Conservation (phyloP, 345 rosid genomes). For the Sapria himalayana region DNA sequence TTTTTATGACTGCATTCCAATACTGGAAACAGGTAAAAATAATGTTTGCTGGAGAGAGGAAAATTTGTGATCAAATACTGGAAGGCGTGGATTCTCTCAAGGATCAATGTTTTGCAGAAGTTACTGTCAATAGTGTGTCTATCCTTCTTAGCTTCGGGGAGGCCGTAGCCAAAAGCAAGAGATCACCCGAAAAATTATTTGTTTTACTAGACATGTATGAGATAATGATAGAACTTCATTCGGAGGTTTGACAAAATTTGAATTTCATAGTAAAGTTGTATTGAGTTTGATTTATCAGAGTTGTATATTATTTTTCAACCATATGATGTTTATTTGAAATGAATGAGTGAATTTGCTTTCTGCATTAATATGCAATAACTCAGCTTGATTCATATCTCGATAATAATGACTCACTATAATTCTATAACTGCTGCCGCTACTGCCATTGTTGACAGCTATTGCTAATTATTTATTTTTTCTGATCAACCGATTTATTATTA, state of each 20-base stretch:
- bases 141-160: slow-evolving; percentile 90
- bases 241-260: slow-evolving; percentile 40
- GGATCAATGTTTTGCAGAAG: slow-evolving; percentile 82
- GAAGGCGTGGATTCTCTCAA: slow-evolving; percentile 48
- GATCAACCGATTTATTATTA: too few species aligned
- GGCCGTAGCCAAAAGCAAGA: slow-evolving; percentile 88
- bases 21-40: slow-evolving; percentile 57
- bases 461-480: too few species aligned
- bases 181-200: slow-evolving; percentile 88
- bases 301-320: neutral
- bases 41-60: slow-evolving; percentile 73
- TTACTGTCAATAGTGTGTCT: slow-evolving; percentile 53
- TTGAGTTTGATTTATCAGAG: too few species aligned
- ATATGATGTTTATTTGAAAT: neutral
- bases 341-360: neutral
- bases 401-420: too few species aligned
- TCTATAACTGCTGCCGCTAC: too few species aligned
- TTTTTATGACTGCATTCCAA: slow-evolving; percentile 5
- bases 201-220: slow-evolving; percentile 93
- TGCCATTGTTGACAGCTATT: too few species aligned
- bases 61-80: slow-evolving; percentile 69
- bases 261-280: too few species aligned
- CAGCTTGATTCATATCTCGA: too few species aligned
- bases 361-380: too few species aligned
- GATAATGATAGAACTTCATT: slow-evolving; percentile 84